Evolutionary conservation across 164 flowering plant genomes (phyloP), one percentile per base, ranked within the genome.

Genomic region (Santalum album): DNA sequence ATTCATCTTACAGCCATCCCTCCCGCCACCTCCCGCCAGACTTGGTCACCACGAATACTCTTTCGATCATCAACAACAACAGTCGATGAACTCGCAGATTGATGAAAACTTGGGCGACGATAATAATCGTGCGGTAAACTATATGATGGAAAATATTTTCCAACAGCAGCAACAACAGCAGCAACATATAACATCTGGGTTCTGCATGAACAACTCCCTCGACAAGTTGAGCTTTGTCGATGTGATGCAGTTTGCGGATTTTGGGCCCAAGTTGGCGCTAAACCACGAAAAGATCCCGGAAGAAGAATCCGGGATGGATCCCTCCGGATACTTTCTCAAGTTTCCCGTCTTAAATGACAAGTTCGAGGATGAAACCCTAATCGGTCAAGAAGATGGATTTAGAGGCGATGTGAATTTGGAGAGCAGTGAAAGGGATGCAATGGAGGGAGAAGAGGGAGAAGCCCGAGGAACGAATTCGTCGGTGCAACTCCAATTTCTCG

Each of bases 241-340:
- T 49, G 96, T 87, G 59, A 86, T 91, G 98, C 96, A 91, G 58
- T 87, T 87, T 54, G 91, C 96, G 0, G 98, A 87, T 56, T 84
- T 83, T 34, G 96, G 95, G 1, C 90, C 91, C 3, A 87, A 84
- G 61, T 54, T 80, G 55, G 82, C 68, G 15, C 59, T 79, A 36
- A 81, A 77, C 53, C 87, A 80, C 55, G 26, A 82, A 32, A 80
- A 58, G 58, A 57, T 52, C 20, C 34, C 62, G 16, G 82, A 73
- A 18, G 81, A 70, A 53, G 80, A 76, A 48, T 54, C 61, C 19
- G 79, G 75, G 58, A 72, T 84, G 1, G 95, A 90, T 63, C 92
- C 34, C 34, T 29, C 95, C 0, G 88, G 83, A 57, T 82, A 80
- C 67, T 87, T 86, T 65, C 80, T 87, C 7, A 87, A 86, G 73